phyloP scores from a whole-genome alignment of 2,329 filamentous ascomycete species.

The Claviceps humidiphila region DNA sequence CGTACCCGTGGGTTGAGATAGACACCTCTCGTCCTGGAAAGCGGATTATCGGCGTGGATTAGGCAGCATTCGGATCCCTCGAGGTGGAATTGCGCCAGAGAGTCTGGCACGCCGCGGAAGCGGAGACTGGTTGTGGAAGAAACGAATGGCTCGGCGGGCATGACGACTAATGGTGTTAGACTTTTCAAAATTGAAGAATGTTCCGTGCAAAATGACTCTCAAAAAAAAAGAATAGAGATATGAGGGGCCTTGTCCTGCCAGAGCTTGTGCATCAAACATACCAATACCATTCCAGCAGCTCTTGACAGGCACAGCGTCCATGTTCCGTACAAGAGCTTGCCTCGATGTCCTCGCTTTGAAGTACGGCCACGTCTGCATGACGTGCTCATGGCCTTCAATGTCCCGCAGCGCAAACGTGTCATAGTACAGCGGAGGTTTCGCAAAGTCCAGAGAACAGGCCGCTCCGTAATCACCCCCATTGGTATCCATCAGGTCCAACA shows the following conservation, averaged over 20 bases:
- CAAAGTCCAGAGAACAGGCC: constrained; percentile 49
- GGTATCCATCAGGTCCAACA: constrained; percentile 41
- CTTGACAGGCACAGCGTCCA: constrained; percentile 29
- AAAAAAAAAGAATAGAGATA: not conserved
- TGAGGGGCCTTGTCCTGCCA: not conserved
- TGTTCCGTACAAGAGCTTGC: constrained; percentile 35
- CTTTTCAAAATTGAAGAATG: not conserved
- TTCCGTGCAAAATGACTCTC: not conserved
- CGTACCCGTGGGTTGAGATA: constrained; percentile 58
- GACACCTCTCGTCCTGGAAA: constrained; percentile 39
- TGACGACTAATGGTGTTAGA: constrained; percentile 21
- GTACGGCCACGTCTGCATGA: constrained; percentile 46
- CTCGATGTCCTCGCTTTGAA: constrained; percentile 39
- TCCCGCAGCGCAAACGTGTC: constrained; percentile 52
- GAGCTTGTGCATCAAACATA: constrained; percentile 9
- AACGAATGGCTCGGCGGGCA: constrained; percentile 44
- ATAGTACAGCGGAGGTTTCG: constrained; percentile 39
- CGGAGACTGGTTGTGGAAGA: constrained; percentile 27
- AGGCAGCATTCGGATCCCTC: constrained; percentile 74
- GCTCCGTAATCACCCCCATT: constrained; percentile 46
- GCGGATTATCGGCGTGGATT: constrained; percentile 57
- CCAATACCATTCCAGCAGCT: constrained; percentile 35
- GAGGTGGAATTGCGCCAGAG: constrained; percentile 47
- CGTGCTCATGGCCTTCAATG: constrained; percentile 32
- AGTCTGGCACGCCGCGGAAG: constrained; percentile 53